These are phyloP conservation scores for Colletotrichum lupini DNA, from an alignment of 2,329 filamentous ascomycete genomes.

Conservation along the genomic window DNA sequence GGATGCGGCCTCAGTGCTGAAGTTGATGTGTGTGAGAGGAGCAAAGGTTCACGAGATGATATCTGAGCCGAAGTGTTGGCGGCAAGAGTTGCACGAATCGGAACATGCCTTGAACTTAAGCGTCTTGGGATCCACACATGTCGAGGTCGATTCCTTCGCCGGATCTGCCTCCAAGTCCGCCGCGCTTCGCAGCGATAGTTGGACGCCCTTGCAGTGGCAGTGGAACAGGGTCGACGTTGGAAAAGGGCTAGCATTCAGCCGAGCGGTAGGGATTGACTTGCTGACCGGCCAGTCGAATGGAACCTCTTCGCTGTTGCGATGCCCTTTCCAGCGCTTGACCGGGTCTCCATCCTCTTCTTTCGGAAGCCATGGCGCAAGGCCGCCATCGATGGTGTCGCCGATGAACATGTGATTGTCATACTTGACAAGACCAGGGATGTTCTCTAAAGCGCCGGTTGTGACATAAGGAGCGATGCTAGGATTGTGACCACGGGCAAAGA, in stretches of 20 bases:
- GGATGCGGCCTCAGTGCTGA: conserved; percentile 33
- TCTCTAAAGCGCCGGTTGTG: conserved; percentile 51
- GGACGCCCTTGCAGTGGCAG: conserved; percentile 59
- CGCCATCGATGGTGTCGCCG: conserved; percentile 63
- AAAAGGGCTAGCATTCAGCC: not conserved
- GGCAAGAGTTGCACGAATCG: conserved; percentile 61
- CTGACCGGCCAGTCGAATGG: conserved; percentile 44
- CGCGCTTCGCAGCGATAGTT: conserved; percentile 50
- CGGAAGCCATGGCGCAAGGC: conserved; percentile 58
- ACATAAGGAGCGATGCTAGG: conserved; percentile 41
- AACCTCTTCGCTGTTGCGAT: conserved; percentile 40
- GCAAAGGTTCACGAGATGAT: conserved; percentile 58
- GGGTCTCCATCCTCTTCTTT: conserved; percentile 40
- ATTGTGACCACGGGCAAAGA: conserved; percentile 51
- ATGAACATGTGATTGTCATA: conserved; percentile 55
- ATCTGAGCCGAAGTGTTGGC: conserved; percentile 53
- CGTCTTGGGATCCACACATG: conserved; percentile 55
- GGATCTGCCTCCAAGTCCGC: conserved; percentile 43
- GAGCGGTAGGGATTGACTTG: conserved; percentile 21
- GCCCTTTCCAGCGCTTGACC: conserved; percentile 42
- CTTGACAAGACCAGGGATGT: conserved; percentile 45
- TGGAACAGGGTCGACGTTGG: conserved; percentile 47
- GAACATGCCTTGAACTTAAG: conserved; percentile 51
- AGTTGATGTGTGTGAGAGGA: conserved; percentile 51
- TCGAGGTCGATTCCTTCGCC: conserved; percentile 46